Base-by-base conservation (phyloP, 371 early-diverging fungal genomes). In the Mucor mucedo region DNA sequence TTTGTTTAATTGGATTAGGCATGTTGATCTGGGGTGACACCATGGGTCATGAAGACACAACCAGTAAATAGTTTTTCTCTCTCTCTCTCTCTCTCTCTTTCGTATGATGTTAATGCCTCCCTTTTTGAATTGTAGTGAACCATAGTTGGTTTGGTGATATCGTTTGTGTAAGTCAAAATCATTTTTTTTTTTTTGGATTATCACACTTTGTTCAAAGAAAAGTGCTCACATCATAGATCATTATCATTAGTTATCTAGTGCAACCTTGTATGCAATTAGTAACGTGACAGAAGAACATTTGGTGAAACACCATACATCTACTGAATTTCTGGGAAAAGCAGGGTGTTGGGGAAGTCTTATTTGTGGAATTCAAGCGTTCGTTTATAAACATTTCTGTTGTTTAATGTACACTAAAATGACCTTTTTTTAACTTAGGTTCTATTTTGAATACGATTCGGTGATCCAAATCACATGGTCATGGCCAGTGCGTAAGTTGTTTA, bases 111-210 rank as follows among this genome's bases (percentile, higher is more conserved):
- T 39, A 30, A 14, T 9, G 11, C 42, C 4, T 42, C 10, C 11
- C 4, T 42, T 42, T 42, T 38, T 13, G 27, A 4, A 16, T 7
- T 13, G 9, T 65, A 73, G 76, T 21, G 10, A 76, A 80, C 27
- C 80, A 80, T 55, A 75, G 74, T 52, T 80, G 80, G 80, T 69
- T 77, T 42, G 80, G 80, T 28, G 80, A 80, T 62, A 21, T 80
- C 6, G 65, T 76, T 27, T 77, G 80, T 53, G 80, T 80, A 73
- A 50, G 64, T 54, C 2, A 38, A n/a, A 54, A 28, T 33, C 48
- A 47, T 7, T 4, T 27, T 47, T 21, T 4, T 47, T 21, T 21
- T 47, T 47, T 21, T 21, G 21, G 21, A 42, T 42, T 40, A 32
- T 8, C 10, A 48, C 1, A 21, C 21, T 21, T 21, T 21, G 21